Evolutionary conservation across 176 grass and related monocot genomes (phyloP).

Genomic region (Aegilops tauschii): DNA sequence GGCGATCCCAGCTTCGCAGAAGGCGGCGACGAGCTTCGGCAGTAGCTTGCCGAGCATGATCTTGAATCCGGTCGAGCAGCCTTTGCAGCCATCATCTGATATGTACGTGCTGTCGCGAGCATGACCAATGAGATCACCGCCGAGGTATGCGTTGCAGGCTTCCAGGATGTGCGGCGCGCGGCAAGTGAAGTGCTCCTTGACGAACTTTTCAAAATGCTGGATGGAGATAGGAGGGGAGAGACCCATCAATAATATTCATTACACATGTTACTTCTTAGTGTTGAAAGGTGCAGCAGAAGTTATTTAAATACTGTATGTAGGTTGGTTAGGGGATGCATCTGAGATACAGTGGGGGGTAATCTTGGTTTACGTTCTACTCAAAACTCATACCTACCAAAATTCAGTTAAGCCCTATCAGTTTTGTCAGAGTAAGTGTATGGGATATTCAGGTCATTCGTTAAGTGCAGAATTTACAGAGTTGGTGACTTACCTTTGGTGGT

Average conservation of each 20-base stretch:
- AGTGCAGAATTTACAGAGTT: background rate
- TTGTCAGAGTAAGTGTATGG: background rate
- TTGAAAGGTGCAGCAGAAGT: background rate
- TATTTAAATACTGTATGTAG: background rate
- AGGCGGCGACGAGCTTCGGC: conserved; percentile 58
- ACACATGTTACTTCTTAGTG: background rate
- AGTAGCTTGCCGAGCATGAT: conserved; percentile 80
- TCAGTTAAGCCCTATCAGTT: conserved; percentile 3
- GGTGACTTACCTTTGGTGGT: conserved; percentile 77
- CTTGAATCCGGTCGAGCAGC: conserved; percentile 83
- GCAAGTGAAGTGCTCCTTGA: conserved; percentile 75
- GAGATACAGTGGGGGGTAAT: background rate
- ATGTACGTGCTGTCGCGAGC: conserved; percentile 15
- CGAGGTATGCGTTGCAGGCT: conserved; percentile 74
- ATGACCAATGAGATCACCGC: conserved; percentile 55
- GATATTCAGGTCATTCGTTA: background rate
- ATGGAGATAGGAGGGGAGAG: conserved; percentile 18
- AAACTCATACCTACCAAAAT: background rate
- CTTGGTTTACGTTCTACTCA: background rate
- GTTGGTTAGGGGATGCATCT: background rate
- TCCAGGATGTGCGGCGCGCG: conserved; percentile 43
- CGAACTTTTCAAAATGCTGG: conserved; percentile 87
- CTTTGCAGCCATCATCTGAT: conserved; percentile 41
- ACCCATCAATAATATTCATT: conserved; percentile 5
- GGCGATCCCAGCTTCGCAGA: conserved; percentile 56